phyloP scores from a whole-genome alignment of 2,329 filamentous ascomycete genomes.

The Arthrinium puccinioides region DNA sequence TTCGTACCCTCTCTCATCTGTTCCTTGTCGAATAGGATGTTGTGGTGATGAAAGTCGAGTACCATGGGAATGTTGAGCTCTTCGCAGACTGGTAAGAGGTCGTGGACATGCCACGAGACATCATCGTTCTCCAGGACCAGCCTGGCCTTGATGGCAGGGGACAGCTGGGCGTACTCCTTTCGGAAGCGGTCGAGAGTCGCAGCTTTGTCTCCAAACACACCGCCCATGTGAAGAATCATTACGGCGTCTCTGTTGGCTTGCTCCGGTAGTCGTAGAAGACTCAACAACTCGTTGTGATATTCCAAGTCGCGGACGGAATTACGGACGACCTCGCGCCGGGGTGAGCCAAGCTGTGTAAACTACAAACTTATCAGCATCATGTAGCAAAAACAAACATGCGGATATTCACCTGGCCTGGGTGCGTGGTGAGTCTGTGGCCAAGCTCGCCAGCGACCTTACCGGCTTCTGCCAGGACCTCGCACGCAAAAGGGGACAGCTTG shows the following conservation, averaged over 20 bases:
- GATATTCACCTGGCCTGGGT: constrained; percentile 63
- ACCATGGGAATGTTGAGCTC: constrained; percentile 91
- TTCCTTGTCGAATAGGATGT: constrained; percentile 74
- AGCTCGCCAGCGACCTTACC: constrained; percentile 71
- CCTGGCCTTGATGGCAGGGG: constrained; percentile 66
- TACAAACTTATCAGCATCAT: constrained; percentile 22
- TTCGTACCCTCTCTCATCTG: constrained; percentile 75
- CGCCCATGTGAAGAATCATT: constrained; percentile 93
- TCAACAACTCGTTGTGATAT: constrained; percentile 82
- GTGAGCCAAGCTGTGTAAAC: constrained; percentile 87
- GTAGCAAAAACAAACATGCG: neutral
- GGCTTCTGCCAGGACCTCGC: constrained; percentile 66
- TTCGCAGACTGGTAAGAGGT: constrained; percentile 82
- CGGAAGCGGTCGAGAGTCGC: constrained; percentile 74
- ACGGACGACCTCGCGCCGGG: constrained; percentile 66
- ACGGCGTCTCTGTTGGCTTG: constrained; percentile 81
- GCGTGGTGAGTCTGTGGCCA: constrained; percentile 80
- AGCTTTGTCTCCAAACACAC: constrained; percentile 78
- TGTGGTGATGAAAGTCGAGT: constrained; percentile 92
- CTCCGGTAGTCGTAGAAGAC: constrained; percentile 65
- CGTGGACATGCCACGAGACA: constrained; percentile 86
- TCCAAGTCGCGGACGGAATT: constrained; percentile 75
- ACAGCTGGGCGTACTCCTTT: constrained; percentile 61
- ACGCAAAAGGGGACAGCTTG: constrained; percentile 73
- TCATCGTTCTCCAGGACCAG: constrained; percentile 93